Evolutionary conservation across 140 eudicot genomes (phyloP), one percentile per base, ranked within the genome.

Genomic region (Oenanthe javanica): DNA sequence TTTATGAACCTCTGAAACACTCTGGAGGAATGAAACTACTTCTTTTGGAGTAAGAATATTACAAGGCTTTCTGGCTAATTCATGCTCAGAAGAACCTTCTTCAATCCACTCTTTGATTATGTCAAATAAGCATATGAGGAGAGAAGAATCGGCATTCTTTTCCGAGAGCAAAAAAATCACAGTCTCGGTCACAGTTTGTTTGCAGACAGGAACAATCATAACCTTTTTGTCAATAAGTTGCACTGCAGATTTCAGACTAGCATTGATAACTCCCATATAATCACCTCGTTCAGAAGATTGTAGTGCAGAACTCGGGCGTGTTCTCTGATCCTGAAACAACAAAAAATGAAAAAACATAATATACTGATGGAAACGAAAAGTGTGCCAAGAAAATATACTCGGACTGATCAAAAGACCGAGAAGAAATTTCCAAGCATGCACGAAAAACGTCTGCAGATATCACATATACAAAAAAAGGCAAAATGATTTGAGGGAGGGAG

Each of bases 1-100:
- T 85, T 88, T 95, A 74, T 95, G 97, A 72, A 95, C 97, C 86
- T 95, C 96, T 73, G 99, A 95, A 79, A 95, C 92, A 89, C 90
- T 91, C 73, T 92, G 96, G 81, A 95, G 91, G 79, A 92, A 89
- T 61, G 99, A 86, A 77, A 95, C 91, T 42, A 95, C 91, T 86
- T 95, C 99, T 86, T 92, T 95, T 14, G 97, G 82, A 75, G 90
- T 80, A 55, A 95, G 89, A 82, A 91, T 86, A 83, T 87, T 84
- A 78, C 52, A 87, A 72, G 99, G 83, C 23, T 85, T 81, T 21
- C 82, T 81, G 81, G 89, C 64, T 81, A 87, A 66, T 77, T 89
- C 90, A 72, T 93, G 87, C 86, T 82, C 90, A 80, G 89, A 82
- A 66, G 84, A 87, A 83, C 93, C 89, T 71, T 90, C 87, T 79